phyloP scores from a whole-genome alignment of 805 yeast species.

The Suhomyces kilbournensis region DNA sequence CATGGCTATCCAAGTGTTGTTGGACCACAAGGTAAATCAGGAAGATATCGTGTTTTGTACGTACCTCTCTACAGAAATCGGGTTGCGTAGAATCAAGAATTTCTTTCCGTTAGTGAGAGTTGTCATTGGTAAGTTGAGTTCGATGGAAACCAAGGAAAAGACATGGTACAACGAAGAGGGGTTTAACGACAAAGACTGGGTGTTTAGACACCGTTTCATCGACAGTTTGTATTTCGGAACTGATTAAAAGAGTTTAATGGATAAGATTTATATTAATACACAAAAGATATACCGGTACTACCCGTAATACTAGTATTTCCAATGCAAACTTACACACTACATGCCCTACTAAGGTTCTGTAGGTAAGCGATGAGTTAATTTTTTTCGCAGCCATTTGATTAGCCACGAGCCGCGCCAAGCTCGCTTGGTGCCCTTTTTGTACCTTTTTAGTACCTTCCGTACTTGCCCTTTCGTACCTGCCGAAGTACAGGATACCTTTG shows the following conservation, averaged over 20 bases:
- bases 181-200: constrained; percentile 50
- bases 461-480: background rate
- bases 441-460: too few relatives aligned
- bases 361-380: too few relatives aligned
- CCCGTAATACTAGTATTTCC: too few relatives aligned
- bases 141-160: constrained; percentile 23
- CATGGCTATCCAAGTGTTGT: constrained; percentile 86
- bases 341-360: too few relatives aligned
- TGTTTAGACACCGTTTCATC: constrained; percentile 65
- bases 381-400: background rate
- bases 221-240: constrained; percentile 82
- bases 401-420: background rate
- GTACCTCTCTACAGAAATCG: constrained; percentile 75
- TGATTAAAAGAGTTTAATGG: constrained; percentile 9
- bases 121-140: constrained; percentile 65
- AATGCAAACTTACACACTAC: too few relatives aligned
- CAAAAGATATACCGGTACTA: too few relatives aligned
- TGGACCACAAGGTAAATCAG: constrained; percentile 72
- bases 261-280: too few relatives aligned
- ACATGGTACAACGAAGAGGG: constrained; percentile 33
- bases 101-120: constrained; percentile 72
- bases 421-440: too few relatives aligned
- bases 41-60: constrained; percentile 65
- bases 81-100: constrained; percentile 64
- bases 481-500: too few relatives aligned